phyloP scores from a whole-genome alignment of 2,329 filamentous ascomycete genomes.

The Aspergillus sclerotialis region DNA sequence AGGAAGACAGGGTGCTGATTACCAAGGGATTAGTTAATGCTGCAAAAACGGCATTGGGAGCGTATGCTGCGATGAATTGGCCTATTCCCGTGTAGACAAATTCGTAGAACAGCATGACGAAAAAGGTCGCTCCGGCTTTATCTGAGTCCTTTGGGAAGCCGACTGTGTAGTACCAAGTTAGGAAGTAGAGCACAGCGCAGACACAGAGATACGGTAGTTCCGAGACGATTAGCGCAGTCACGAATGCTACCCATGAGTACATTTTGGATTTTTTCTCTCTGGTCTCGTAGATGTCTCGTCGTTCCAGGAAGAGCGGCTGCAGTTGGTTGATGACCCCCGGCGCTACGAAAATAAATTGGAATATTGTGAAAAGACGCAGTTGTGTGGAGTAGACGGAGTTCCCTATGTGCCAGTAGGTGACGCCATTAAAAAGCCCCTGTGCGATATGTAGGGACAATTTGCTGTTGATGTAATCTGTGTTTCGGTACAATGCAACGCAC shows the following conservation, averaged over 20 bases:
- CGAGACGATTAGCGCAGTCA: slow-evolving; percentile 59
- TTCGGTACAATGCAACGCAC: slow-evolving; percentile 59
- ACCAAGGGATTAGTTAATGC: slow-evolving; percentile 70
- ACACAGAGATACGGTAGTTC: slow-evolving; percentile 64
- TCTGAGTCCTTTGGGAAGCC: slow-evolving; percentile 39
- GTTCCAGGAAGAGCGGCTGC: slow-evolving; percentile 64
- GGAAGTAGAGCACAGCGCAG: slow-evolving; percentile 59
- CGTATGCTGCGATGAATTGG: slow-evolving; percentile 72
- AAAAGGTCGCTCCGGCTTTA: slow-evolving; percentile 45
- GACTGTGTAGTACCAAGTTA: slow-evolving; percentile 66
- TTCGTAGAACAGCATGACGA: slow-evolving; percentile 68
- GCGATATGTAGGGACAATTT: slow-evolving; percentile 53
- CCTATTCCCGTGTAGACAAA: slow-evolving; percentile 65
- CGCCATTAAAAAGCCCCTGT: slow-evolving; percentile 42
- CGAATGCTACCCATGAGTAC: slow-evolving; percentile 69
- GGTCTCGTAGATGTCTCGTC: slow-evolving; percentile 57
- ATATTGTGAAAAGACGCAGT: slow-evolving; percentile 64
- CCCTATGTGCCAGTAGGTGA: slow-evolving; percentile 63
- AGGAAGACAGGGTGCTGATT: slow-evolving; percentile 40
- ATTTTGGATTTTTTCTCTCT: slow-evolving; percentile 65
- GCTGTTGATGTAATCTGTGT: slow-evolving; percentile 60
- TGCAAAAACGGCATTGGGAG: slow-evolving; percentile 59
- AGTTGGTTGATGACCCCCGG: slow-evolving; percentile 42
- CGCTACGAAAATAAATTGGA: slow-evolving; percentile 53
- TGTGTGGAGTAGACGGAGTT: slow-evolving; percentile 60